Evolutionary conservation across 2,329 filamentous ascomycete species (phyloP), one percentile per base, ranked within the genome.

Genomic region (Zarea fungicola): DNA sequence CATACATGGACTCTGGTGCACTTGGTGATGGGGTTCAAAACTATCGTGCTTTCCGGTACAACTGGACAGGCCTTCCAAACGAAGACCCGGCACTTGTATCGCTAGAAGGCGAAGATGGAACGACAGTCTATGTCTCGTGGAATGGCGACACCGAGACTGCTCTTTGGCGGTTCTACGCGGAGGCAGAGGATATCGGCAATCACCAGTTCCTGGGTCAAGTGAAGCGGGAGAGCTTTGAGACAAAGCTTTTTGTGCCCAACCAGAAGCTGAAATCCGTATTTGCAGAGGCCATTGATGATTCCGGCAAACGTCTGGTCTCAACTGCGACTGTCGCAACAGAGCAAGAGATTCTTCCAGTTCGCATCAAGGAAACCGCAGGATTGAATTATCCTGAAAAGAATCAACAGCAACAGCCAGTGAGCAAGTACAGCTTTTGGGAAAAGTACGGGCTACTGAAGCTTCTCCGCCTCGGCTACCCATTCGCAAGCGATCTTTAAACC

Each of bases 71-170:
- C 0, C 56, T 63, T 14, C 74, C 75, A 1, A 21, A 16, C 16
- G 29, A 29, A 11, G 13, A 34, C 9, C 65, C 62, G 36, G 71
- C 67, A 25, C 70, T 62, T 23, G 60, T 58, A 2, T 21, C 36
- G 22, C 36, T 39, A 6, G 54, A 8, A 25, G 43, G 23, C 13
- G 26, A 26, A 6, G 54, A 51, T 1, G 48, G 43, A 1, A 54
- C 57, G 1, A 60, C 59, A 5, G 50, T 55, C 36, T 81, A 76
- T 59, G 75, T 79, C 2, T 78, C 73, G 3, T 78, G 74, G 74
- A 77, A 77, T 49, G 75, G 74, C 4, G 73, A 74, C 36, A 77
- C 73, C 0, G 68, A 73, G 56, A 72, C 70, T 0, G 61, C 56
- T 3, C 34, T 46, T 3, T 77, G 78, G 79, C 21, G 36, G 11